Evolutionary conservation across 257 asterid genomes (phyloP).

Genomic region (Solanum habrochaites): DNA sequence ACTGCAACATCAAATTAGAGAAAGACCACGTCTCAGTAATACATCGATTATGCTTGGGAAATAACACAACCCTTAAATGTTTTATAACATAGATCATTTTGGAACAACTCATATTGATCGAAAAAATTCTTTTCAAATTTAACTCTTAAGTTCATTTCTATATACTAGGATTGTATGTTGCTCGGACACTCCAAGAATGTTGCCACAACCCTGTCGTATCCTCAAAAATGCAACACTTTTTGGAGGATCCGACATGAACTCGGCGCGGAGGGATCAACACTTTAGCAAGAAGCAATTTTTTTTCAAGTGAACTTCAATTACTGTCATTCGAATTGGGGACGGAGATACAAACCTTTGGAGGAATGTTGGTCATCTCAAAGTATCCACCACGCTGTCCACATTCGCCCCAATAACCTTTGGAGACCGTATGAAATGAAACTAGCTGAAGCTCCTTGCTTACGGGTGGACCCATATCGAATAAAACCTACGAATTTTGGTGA

Average conservation of each 20-base stretch:
- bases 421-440: slow-evolving; percentile 90
- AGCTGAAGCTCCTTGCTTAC: slow-evolving; percentile 72
- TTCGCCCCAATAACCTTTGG: slow-evolving; percentile 95
- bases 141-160: not conserved
- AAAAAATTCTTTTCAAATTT: not conserved
- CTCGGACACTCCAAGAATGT: not conserved
- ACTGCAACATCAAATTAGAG: slow-evolving; percentile 25
- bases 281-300: not conserved
- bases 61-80: not conserved
- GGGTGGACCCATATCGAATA: slow-evolving; percentile 79
- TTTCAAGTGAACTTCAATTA: not conserved
- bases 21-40: not conserved
- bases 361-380: slow-evolving; percentile 91
- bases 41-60: not conserved
- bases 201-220: not conserved
- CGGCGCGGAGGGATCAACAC: not conserved
- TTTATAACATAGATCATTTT: not conserved
- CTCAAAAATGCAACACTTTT: not conserved
- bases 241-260: not conserved
- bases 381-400: slow-evolving; percentile 99
- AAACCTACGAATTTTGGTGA: slow-evolving; percentile 26
- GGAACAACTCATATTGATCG: not conserved
- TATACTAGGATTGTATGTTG: not conserved
- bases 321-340: not conserved
- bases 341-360: slow-evolving; percentile 47